These are phyloP conservation scores for Suillus ampliporus DNA, from an alignment of 768 basidiomycete species.

Conservation along the genomic window DNA sequence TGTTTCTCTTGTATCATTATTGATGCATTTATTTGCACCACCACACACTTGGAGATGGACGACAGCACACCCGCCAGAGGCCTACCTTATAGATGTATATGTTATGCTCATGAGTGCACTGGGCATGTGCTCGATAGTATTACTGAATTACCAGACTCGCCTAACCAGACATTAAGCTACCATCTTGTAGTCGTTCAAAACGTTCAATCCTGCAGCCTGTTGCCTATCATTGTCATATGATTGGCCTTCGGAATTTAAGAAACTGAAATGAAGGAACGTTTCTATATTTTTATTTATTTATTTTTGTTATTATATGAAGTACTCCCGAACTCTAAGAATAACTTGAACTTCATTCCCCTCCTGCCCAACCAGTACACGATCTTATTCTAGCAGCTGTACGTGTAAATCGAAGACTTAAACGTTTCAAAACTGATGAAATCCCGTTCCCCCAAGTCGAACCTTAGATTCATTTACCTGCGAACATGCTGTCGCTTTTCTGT, in stretches of 20 bases:
- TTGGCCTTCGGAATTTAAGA: not conserved
- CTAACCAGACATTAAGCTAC: not conserved
- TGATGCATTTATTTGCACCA: not conserved
- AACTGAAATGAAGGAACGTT: not conserved
- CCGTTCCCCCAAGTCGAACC: not conserved
- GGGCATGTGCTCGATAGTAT: not conserved
- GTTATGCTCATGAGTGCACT: not conserved
- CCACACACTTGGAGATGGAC: not conserved
- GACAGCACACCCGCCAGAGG: not conserved
- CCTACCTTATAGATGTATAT: not conserved
- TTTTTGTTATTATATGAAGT: not conserved
- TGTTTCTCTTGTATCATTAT: conserved; percentile 1
- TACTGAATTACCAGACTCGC: not conserved
- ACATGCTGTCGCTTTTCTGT: not conserved
- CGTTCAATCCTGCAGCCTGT: not conserved
- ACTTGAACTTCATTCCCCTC: too few relatives aligned
- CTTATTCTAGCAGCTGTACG: not conserved
- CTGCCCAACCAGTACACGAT: not conserved
- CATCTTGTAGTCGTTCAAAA: not conserved
- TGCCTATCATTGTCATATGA: not conserved
- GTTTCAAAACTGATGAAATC: not conserved
- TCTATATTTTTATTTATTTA: not conserved
- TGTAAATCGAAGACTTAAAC: not conserved
- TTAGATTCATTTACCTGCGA: not conserved
- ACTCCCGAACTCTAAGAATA: too few relatives aligned